phyloP scores from a whole-genome alignment of 768 basidiomycete species.

The Hygrocybe punicea region DNA sequence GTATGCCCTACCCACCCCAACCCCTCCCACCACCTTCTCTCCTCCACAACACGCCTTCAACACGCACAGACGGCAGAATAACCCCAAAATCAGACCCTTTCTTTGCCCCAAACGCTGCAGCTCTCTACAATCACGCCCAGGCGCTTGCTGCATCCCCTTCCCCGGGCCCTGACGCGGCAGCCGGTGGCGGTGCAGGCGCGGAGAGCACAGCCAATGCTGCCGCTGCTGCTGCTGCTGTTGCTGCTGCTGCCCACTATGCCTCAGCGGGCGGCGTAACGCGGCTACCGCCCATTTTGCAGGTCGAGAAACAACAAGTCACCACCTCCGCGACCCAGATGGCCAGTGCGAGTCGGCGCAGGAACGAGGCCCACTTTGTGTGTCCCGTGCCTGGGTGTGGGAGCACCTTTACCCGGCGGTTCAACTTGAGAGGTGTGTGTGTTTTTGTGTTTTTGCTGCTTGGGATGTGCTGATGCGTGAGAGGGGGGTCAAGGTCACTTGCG shows the following conservation, averaged over 20 bases:
- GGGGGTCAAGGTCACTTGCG: constrained; percentile 71
- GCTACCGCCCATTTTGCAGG: constrained; percentile 82
- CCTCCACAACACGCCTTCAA: constrained; percentile 17
- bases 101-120: constrained; percentile 52
- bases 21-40: too few species aligned
- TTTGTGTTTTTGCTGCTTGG: not conserved
- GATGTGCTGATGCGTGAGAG: constrained; percentile 8
- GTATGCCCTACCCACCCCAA: too few species aligned
- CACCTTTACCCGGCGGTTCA: constrained; percentile 94
- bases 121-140: constrained; percentile 51
- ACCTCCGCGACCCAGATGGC: constrained; percentile 91
- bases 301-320: constrained; percentile 93
- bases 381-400: constrained; percentile 94
- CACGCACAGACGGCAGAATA: constrained; percentile 16
- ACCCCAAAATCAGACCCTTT: constrained; percentile 44
- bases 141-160: constrained; percentile 30
- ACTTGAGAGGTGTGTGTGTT: constrained; percentile 61
- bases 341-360: constrained; percentile 82
- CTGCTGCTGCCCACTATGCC: constrained; percentile 39
- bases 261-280: constrained; percentile 50
- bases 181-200: constrained; percentile 39
- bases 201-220: not conserved
- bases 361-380: constrained; percentile 89
- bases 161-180: constrained; percentile 31
- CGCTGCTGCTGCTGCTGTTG: not conserved